Evolutionary conservation across 805 yeast species (phyloP).

Genomic region (Hermanozyma aechmeae): DNA sequence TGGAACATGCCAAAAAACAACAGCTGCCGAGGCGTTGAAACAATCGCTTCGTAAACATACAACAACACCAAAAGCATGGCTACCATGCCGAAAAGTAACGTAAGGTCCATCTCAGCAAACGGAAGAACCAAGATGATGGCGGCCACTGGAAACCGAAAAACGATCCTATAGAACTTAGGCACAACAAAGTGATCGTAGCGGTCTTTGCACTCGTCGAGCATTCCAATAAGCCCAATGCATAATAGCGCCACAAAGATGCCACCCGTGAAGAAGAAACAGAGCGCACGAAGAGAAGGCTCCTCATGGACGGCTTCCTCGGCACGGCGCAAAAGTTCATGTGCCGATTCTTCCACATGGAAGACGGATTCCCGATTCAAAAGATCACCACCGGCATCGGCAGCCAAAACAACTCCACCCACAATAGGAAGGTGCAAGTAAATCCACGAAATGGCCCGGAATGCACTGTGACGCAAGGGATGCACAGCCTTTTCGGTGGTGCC

Average conservation of each 20-base stretch:
- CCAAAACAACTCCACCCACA: slow-evolving; percentile 40
- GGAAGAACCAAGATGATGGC: slow-evolving; percentile 29
- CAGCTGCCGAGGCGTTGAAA: slow-evolving; percentile 23
- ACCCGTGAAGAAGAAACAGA: slow-evolving; percentile 43
- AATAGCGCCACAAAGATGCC: slow-evolving; percentile 40
- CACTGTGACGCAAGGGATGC: slow-evolving; percentile 46
- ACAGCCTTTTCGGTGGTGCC: slow-evolving; percentile 39
- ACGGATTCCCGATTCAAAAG: slow-evolving; percentile 21
- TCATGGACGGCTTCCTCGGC: slow-evolving; percentile 11
- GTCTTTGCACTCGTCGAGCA: slow-evolving; percentile 37
- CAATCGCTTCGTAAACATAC: slow-evolving; percentile 28
- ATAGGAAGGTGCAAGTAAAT: slow-evolving; percentile 41
- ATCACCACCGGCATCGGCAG: slow-evolving; percentile 54
- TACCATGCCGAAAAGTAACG: slow-evolving; percentile 35
- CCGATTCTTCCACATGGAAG: slow-evolving; percentile 2
- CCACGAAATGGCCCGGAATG: slow-evolving; percentile 36
- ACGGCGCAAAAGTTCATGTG: no score
- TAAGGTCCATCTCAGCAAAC: slow-evolving; percentile 34
- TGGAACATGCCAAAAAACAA: no score
- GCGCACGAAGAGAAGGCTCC: slow-evolving; percentile 27
- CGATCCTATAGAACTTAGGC: slow-evolving; percentile 27
- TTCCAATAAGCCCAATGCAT: slow-evolving; percentile 30
- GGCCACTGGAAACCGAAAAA: slow-evolving; percentile 33
- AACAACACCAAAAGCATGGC: slow-evolving; percentile 23
- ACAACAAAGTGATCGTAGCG: slow-evolving; percentile 18